Percentiles rank a stretch among this genome's conserved stretches.
phyloP scores from a whole-genome alignment of 305 asterid genomes.

The Fraxinus nigra region DNA sequence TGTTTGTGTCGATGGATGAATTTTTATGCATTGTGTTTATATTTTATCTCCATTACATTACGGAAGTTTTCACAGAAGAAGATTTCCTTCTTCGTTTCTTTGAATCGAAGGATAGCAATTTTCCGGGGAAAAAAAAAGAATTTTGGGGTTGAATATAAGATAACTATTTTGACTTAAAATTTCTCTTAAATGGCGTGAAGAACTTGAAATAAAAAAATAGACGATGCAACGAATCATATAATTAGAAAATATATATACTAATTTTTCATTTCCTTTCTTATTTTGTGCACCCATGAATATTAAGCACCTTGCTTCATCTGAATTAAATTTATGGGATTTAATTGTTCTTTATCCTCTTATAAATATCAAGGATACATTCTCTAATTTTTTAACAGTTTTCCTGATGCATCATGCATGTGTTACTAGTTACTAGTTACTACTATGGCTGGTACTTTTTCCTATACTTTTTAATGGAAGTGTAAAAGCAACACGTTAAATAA shows the following conservation, averaged over 20 bases:
- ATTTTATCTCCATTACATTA: background rate
- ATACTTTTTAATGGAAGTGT: background rate
- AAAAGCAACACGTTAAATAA: background rate
- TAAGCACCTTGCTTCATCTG: background rate
- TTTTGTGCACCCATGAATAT: background rate
- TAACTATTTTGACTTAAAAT: background rate
- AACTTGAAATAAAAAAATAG: slow-evolving; percentile 15
- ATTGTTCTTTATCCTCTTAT: background rate
- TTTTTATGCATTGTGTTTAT: background rate
- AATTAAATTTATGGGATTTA: background rate
- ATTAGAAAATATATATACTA: background rate
- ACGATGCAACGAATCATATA: background rate
- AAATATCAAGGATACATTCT: background rate
- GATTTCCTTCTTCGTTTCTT: background rate
- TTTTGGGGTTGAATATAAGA: background rate
- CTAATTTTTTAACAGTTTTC: background rate
- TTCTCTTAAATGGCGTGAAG: slow-evolving; percentile 7
- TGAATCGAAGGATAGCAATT: background rate
- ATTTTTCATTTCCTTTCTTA: background rate
- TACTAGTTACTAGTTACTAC: background rate
- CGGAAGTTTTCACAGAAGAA: background rate
- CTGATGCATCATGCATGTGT: background rate
- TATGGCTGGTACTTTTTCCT: background rate
- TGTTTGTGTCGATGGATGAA: background rate
- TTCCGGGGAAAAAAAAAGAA: background rate